A percentile compares a stretch with the other conserved stretches of the same genome.
Conservation (phyloP, 257 asterid species). For the Verbascum thapsus region DNA sequence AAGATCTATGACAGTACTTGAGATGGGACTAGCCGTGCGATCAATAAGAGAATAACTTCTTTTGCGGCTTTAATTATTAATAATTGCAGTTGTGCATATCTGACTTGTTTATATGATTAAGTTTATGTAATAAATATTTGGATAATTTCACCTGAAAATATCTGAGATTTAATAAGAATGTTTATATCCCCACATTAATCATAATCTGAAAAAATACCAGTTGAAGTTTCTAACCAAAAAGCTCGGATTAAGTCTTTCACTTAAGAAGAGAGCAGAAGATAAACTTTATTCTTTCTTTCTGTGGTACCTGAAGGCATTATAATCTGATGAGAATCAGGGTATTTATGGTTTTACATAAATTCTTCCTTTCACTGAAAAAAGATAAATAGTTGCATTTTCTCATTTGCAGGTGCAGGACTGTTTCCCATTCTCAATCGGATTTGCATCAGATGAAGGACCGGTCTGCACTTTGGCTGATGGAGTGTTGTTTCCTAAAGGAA, state of each 20-base stretch:
- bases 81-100: constrained; percentile 5
- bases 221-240: not conserved
- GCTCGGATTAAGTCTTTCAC: not conserved
- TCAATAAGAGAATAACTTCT: not conserved
- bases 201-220: constrained; percentile 16
- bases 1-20: not conserved
- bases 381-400: constrained; percentile 28
- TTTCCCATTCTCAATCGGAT: constrained; percentile 85
- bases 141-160: not conserved
- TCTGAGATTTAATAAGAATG: not conserved
- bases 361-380: constrained; percentile 17
- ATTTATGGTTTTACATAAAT: not conserved
- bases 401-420: constrained; percentile 84
- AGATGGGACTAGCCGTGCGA: not conserved
- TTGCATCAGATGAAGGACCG: constrained; percentile 62
- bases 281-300: constrained; percentile 12
- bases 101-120: not conserved
- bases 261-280: constrained; percentile 9
- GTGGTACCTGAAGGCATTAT: constrained; percentile 21
- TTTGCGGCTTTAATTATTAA: constrained; percentile 2
- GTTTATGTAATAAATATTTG: too few species aligned
- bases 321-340: constrained; percentile 18
- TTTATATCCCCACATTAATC: not conserved
- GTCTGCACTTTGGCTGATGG: constrained; percentile 50
- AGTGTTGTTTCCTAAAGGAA: constrained; percentile 66